Conservation (phyloP, 768 basidiomycete genomes). For the Termitomyces eurrhizus region DNA sequence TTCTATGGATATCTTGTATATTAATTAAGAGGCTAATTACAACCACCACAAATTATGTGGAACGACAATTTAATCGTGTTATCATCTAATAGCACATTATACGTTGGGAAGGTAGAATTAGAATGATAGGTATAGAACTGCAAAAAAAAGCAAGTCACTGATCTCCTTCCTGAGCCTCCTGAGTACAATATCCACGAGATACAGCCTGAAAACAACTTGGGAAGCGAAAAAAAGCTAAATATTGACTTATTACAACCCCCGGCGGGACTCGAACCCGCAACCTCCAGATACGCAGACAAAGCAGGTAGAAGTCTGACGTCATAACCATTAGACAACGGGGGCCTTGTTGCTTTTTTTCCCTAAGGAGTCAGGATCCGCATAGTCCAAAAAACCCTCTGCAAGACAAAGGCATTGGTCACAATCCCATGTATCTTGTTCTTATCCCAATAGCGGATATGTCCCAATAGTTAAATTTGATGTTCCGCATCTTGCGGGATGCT, state of each 20-base stretch:
- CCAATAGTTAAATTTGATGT: too few species aligned
- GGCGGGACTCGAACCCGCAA: constrained; percentile 86
- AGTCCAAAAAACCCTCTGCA: too few species aligned
- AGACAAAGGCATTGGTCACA: too few species aligned
- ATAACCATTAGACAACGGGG: constrained; percentile 89
- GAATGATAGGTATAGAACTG: not conserved
- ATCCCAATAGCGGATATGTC: too few species aligned
- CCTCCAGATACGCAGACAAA: constrained; percentile 55
- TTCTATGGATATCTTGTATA: not conserved
- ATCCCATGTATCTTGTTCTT: too few species aligned
- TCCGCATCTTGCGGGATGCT: too few species aligned
- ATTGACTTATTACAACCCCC: constrained; percentile 44
- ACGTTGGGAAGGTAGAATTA: not conserved
- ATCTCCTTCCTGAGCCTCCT: too few species aligned
- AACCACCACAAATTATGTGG: not conserved
- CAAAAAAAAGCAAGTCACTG: too few species aligned
- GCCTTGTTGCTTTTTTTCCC: constrained; percentile 25
- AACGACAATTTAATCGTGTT: not conserved
- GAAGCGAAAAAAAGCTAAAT: too few species aligned
- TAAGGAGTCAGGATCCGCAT: not conserved
- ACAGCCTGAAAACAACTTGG: too few species aligned
- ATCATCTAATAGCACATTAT: too few species aligned
- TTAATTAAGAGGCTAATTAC: not conserved
- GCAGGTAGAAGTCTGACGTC: constrained; percentile 80
- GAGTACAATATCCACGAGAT: too few species aligned